Conservation (phyloP, 768 basidiomycete genomes). For the Phaffia tasmanica region DNA sequence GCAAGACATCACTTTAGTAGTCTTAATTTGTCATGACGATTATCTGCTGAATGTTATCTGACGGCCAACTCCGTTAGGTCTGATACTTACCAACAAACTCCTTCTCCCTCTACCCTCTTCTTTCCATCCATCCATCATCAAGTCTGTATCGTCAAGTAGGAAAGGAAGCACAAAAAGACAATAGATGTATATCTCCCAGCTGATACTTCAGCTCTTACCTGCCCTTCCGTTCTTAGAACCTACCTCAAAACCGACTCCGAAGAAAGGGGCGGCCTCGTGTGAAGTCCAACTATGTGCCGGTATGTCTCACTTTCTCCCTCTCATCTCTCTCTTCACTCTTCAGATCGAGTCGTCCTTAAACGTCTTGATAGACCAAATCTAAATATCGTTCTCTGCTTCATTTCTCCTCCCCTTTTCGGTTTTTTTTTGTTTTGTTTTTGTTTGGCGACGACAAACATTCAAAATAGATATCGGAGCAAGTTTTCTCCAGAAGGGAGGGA, state of each 20-base stretch:
- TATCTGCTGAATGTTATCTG: no score
- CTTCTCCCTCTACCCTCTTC: no score
- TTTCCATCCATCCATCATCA: no score
- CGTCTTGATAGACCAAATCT: not conserved
- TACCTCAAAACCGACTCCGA: not conserved
- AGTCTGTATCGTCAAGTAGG: no score
- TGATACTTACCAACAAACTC: no score
- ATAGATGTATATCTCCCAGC: no score
- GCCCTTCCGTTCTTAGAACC: not conserved
- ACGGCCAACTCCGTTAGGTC: no score
- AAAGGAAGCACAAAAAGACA: no score
- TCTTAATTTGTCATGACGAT: no score
- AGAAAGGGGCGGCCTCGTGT: constrained; percentile 5
- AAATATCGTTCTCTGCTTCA: not conserved
- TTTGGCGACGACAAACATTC: not conserved
- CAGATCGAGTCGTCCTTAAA: not conserved
- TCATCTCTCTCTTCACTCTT: not conserved
- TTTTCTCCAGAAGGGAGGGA: constrained; percentile 15
- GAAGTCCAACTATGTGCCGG: constrained; percentile 20
- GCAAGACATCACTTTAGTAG: no score
- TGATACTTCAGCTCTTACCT: not conserved
- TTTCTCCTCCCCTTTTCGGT: not conserved
- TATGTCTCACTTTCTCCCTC: not conserved
- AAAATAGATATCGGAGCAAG: constrained; percentile 14
- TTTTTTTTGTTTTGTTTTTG: no score